Evolutionary conservation across 441 rosid genomes (phyloP), one percentile per base, ranked within the genome.

Genomic region (Bocquillonia castaneifolia): DNA sequence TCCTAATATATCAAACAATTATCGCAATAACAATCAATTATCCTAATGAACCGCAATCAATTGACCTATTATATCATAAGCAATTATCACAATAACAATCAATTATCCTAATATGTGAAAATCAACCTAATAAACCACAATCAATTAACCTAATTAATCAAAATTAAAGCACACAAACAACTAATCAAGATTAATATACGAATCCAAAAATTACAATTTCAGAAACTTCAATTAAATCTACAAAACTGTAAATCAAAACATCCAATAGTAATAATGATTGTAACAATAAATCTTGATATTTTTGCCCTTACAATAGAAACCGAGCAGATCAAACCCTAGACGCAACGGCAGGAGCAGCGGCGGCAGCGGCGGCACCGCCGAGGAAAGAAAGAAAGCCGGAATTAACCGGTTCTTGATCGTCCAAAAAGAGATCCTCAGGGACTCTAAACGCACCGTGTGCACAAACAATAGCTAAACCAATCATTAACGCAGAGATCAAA

Each of bases 361-460:
- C 81, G 20, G 85, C 70, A 0, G 87, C 69, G 22, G 86, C 86
- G 7, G 86, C 84, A 17, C 83, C 82, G 5, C 90, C 82, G 15
- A 88, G 87, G 77, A 85, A 86, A 0, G 92, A 88, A 37, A 88
- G 77, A 26, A 88, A 72, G 28, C 92, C 92, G 2, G 85, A 56
- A 37, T 73, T 80, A 0, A 66, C 75, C 9, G 90, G 88, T 64
- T 86, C 92, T 44, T 84, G 88, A 5, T 89, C 95, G 40, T 89
- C 92, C 29, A 89, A 60, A 50, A 89, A 89, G 39, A 89, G 77
- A 74, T 89, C 90, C 77, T 89, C 95, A 0, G 92, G 92, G 13
- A 77, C 84, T 67, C 90, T 86, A 66, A 89, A 86, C 0, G 92
- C 90, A 29, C 92, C 95, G 39, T 86, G 90, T 6, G 83, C 72